Evolutionary conservation across 495 filamentous ascomycete species (phyloP), one percentile per base, ranked within the genome.

Genomic region (Cryomyces minteri): DNA sequence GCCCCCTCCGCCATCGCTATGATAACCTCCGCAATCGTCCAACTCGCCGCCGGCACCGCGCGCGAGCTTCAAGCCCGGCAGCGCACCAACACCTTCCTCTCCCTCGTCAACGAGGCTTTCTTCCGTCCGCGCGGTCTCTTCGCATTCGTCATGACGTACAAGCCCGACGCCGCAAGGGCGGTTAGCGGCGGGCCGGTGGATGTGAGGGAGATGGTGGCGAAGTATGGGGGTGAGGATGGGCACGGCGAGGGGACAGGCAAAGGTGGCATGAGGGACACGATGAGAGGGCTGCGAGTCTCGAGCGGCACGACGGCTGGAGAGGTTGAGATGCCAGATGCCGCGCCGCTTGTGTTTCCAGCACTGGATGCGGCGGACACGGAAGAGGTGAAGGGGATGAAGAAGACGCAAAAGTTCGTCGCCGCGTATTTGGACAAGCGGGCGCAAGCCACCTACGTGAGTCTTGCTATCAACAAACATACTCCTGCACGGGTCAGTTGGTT

Each of bases 111-210:
- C 57, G 57, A 68, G 5, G 61, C 71, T 32, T 65, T 76, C 39
- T 79, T 78, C 59, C 62, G 60, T 31, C 76, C 76, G 0, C 70
- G 67, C 14, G 76, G 76, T 5, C 62, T 79, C 0, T 77, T 68
- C 55, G 72, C 68, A 44, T 55, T 79, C 5, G 59, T 80, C 32
- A 73, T 80, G 69, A 71, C 71, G 6, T 77, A 70, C 57, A 68
- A 72, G 18, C 67, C 71, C 2, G 60, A 68, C 8, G 56, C 54
- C 0, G 40, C 51, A 4, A 42, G 52, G 4, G 52, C 63, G 5
- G 36, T 44, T 34, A 39, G 42, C 41, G 43, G 51, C 6, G 54
- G 54, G 9, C 38, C 51, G 4, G 54, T 63, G 32, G 62, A 68
- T 32, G 59, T 57, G 51, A 38, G 25, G 1, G 48, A 55, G 25